Evolutionary conservation across 225 moss, liverwort and hornwort genomes (phyloP).

Genomic region (Physcomitrellopsis africana): DNA sequence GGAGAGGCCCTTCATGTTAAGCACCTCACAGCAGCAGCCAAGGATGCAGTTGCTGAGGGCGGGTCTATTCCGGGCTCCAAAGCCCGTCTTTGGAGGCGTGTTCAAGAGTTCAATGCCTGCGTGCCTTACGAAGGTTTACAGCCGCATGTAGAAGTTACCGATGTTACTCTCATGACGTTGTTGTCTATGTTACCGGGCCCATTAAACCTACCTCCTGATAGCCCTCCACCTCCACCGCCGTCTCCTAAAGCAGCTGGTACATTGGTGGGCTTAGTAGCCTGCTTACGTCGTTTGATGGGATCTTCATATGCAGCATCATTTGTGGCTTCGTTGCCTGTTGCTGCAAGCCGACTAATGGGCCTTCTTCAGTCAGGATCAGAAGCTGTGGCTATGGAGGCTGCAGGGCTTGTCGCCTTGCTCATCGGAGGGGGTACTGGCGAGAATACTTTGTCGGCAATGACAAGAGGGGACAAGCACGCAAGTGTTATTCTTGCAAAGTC

Average conservation of each 20-base stretch:
- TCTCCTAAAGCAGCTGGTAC: slow-evolving; percentile 95
- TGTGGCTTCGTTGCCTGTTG: slow-evolving; percentile 81
- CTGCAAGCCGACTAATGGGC: slow-evolving; percentile 78
- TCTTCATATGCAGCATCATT: slow-evolving; percentile 81
- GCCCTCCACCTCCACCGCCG: slow-evolving; percentile 82
- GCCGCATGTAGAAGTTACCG: slow-evolving; percentile 77
- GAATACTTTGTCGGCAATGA: slow-evolving; percentile 47
- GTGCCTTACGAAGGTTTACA: slow-evolving; percentile 79
- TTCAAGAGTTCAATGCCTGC: slow-evolving; percentile 93
- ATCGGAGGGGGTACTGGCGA: slow-evolving; percentile 82
- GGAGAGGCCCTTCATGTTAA: slow-evolving; percentile 91
- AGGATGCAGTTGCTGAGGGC: slow-evolving; percentile 88
- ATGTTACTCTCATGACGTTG: slow-evolving; percentile 79
- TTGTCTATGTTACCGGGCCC: slow-evolving; percentile 90
- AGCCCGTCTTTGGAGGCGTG: slow-evolving; percentile 90
- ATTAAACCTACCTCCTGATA: slow-evolving; percentile 71
- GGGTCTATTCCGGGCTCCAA: slow-evolving; percentile 90
- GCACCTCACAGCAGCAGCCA: slow-evolving; percentile 88
- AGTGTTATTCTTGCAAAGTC: slow-evolving; percentile 77
- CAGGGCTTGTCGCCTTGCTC: slow-evolving; percentile 82
- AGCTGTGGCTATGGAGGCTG: slow-evolving; percentile 82
- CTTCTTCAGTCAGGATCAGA: slow-evolving; percentile 87
- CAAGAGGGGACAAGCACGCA: slow-evolving; percentile 82
- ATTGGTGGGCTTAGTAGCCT: slow-evolving; percentile 79
- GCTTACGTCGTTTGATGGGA: slow-evolving; percentile 84